These are phyloP conservation scores for Cyphellophora europaea DNA, from an alignment of 2,329 filamentous ascomycete genomes.

Conservation along the genomic window DNA sequence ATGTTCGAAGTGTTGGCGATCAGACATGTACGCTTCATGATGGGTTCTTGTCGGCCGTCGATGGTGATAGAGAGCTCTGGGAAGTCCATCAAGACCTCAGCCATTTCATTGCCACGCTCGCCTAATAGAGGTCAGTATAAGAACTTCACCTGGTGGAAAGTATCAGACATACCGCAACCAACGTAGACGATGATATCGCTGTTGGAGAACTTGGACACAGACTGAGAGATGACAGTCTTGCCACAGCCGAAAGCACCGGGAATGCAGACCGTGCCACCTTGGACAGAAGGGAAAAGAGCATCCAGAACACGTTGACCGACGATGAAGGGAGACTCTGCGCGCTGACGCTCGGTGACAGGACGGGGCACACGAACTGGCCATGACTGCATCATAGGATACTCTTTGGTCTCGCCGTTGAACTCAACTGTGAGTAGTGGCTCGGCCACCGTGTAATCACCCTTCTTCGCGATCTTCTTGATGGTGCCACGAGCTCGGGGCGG, in stretches of 20 bases:
- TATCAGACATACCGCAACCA: constrained; percentile 44
- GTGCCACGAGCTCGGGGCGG: constrained; percentile 83
- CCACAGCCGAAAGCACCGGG: constrained; percentile 97
- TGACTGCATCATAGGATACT: constrained; percentile 96
- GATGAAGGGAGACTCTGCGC: constrained; percentile 82
- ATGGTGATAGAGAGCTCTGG: constrained; percentile 93
- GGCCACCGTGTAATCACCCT: constrained; percentile 88
- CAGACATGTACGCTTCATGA: constrained; percentile 98
- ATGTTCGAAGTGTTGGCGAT: constrained; percentile 99
- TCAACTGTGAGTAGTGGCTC: constrained; percentile 93
- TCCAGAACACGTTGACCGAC: constrained; percentile 96
- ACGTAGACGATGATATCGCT: constrained; percentile 98
- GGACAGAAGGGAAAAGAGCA: constrained; percentile 89
- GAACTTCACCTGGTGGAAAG: constrained; percentile 1
- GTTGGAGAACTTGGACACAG: constrained; percentile 99
- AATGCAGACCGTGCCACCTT: constrained; percentile 95
- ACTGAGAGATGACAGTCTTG: constrained; percentile 98
- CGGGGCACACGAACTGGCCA: constrained; percentile 97
- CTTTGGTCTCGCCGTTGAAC: constrained; percentile 90
- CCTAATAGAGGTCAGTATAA: constrained; percentile 36
- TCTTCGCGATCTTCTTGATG: constrained; percentile 80
- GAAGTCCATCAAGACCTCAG: constrained; percentile 99
- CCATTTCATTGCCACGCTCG: constrained; percentile 98
- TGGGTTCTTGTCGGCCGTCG: constrained; percentile 89
- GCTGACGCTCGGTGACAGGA: constrained; percentile 83